phyloP scores from a whole-genome alignment of 208 protist genomes.

The Trypanosomatidae sp. region DNA sequence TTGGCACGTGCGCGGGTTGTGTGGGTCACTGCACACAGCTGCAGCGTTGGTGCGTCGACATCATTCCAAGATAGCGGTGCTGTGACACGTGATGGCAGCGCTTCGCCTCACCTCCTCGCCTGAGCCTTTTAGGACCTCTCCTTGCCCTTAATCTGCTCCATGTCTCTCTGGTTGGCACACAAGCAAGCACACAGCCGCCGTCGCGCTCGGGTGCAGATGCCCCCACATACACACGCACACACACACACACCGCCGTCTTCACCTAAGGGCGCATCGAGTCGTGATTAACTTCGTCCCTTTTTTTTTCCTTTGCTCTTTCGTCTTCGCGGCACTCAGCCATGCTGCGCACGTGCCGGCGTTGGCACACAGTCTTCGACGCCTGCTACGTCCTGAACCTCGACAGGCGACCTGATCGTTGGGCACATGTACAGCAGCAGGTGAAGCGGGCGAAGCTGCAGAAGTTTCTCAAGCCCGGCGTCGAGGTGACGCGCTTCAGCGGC shows the following conservation, averaged over 20 bases:
- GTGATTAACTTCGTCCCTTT: background rate
- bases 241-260: background rate
- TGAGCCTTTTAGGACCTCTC: background rate
- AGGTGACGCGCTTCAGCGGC: constrained; percentile 69
- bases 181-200: background rate
- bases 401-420: constrained; percentile 75
- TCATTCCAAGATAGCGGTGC: background rate
- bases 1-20: too few species aligned
- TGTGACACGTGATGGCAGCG: background rate
- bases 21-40: background rate
- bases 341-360: constrained; percentile 29
- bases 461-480: constrained; percentile 47
- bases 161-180: background rate
- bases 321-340: constrained; percentile 15
- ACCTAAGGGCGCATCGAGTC: background rate
- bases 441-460: constrained; percentile 44
- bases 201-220: background rate
- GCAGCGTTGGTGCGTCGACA: background rate
- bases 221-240: background rate
- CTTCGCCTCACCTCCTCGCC: background rate
- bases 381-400: constrained; percentile 92
- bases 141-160: background rate
- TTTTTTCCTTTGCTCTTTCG: background rate
- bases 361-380: constrained; percentile 76
- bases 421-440: constrained; percentile 71